Evolutionary conservation across 768 basidiomycete genomes (phyloP).

Genomic region (Russula emetica): DNA sequence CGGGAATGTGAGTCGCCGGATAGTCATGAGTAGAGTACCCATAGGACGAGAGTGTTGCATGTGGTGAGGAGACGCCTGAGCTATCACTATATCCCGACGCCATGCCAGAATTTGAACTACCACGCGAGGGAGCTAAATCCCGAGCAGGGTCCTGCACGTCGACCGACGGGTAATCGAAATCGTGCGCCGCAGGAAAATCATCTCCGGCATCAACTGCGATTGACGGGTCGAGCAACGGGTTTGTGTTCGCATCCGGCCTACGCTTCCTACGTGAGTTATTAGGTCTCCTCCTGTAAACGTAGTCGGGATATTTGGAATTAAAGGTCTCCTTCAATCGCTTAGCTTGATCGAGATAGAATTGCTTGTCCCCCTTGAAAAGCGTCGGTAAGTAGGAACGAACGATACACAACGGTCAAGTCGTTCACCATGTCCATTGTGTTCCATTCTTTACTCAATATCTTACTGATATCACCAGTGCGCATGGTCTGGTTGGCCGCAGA

Average conservation of each 20-base stretch:
- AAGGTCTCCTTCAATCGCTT: conserved; percentile 82
- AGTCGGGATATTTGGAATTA: conserved; percentile 83
- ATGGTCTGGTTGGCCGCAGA: conserved; percentile 83
- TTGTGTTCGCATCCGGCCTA: conserved; percentile 37
- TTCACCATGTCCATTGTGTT: conserved; percentile 69
- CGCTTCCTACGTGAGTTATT: conserved; percentile 78
- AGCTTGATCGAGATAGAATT: conserved; percentile 84
- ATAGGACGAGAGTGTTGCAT: conserved; percentile 17
- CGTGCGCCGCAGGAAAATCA: conserved; percentile 24
- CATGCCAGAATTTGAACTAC: conserved; percentile 27
- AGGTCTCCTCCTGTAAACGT: conserved; percentile 82
- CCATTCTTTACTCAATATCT: conserved; percentile 85
- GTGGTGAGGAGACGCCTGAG: conserved; percentile 23
- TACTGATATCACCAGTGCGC: conserved; percentile 88
- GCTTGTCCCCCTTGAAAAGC: conserved; percentile 60
- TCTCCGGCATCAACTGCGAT: conserved; percentile 36
- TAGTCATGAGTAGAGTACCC: conserved; percentile 24
- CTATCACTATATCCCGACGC: conserved; percentile 25
- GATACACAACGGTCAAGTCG: conserved; percentile 23
- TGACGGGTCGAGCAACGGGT: conserved; percentile 34
- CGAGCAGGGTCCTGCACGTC: conserved; percentile 34
- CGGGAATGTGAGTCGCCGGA: conserved; percentile 21
- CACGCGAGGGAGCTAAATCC: conserved; percentile 30
- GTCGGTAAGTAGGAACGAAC: conserved; percentile 16
- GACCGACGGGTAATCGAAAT: conserved; percentile 40